Evolutionary conservation across 306 rosid genomes (phyloP).

Genomic region (Betula pendula): DNA sequence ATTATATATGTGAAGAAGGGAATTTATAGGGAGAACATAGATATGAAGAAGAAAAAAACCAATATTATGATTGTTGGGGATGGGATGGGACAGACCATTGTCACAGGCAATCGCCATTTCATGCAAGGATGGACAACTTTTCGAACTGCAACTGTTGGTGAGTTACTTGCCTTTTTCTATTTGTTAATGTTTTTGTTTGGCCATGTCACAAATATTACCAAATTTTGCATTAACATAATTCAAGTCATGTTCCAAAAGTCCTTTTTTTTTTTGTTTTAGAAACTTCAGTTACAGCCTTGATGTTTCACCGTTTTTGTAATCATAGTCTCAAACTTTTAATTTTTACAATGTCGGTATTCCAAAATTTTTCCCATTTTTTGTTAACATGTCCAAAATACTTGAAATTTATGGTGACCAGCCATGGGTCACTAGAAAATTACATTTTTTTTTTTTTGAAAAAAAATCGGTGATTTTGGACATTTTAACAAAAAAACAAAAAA

Average conservation of each 20-base stretch:
- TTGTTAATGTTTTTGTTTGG: background rate
- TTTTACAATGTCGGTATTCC: too few relatives aligned
- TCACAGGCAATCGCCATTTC: conserved; percentile 73
- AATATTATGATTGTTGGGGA: conserved; percentile 82
- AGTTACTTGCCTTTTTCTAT: background rate
- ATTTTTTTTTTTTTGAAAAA: too few relatives aligned
- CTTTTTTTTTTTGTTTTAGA: too few relatives aligned
- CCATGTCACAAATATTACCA: background rate
- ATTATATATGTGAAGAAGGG: conserved; percentile 76
- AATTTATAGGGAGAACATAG: conserved; percentile 71
- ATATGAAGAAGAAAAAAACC: conserved; percentile 81
- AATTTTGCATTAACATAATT: background rate
- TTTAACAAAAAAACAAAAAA: too few relatives aligned
- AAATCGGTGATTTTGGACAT: too few relatives aligned
- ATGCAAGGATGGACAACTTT: conserved; percentile 98
- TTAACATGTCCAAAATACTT: too few relatives aligned
- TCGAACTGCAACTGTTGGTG: conserved; percentile 91
- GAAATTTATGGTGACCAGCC: too few relatives aligned
- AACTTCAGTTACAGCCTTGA: too few relatives aligned
- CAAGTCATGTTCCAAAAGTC: background rate
- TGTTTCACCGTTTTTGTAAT: too few relatives aligned
- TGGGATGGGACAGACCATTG: conserved; percentile 76
- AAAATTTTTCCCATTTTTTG: too few relatives aligned
- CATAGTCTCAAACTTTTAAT: too few relatives aligned
- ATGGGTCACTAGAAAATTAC: too few relatives aligned